phyloP scores from a whole-genome alignment of 2,329 filamentous ascomycete species.

The Uncinocarpus reesii region DNA sequence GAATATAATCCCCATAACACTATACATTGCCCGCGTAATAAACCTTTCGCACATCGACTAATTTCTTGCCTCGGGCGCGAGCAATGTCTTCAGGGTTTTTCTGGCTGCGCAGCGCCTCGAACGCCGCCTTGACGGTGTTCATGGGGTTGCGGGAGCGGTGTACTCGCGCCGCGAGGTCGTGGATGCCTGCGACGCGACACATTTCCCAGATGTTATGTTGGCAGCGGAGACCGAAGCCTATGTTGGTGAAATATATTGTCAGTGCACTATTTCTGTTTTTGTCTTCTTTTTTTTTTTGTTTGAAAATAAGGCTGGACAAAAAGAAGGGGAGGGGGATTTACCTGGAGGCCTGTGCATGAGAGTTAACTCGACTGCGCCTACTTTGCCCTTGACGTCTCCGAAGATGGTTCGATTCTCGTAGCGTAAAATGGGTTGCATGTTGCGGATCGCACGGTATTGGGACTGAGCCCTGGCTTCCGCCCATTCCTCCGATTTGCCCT shows the following conservation, averaged over 20 bases:
- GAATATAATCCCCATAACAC: neutral
- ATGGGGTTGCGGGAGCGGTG: slow-evolving; percentile 85
- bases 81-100: slow-evolving; percentile 82
- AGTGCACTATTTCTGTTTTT: too few species aligned
- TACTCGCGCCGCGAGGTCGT: slow-evolving; percentile 74
- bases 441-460: slow-evolving; percentile 69
- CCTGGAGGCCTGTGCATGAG: slow-evolving; percentile 77
- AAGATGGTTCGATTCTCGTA: slow-evolving; percentile 91
- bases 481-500: slow-evolving; percentile 73
- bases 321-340: slow-evolving; percentile 34
- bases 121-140: slow-evolving; percentile 92
- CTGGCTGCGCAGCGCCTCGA: slow-evolving; percentile 72
- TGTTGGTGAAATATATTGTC: neutral
- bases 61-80: slow-evolving; percentile 78
- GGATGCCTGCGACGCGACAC: slow-evolving; percentile 73
- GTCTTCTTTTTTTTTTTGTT: slow-evolving; percentile 7
- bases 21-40: slow-evolving; percentile 67
- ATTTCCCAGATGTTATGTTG: slow-evolving; percentile 92
- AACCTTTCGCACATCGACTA: slow-evolving; percentile 92
- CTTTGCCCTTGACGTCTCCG: slow-evolving; percentile 72
- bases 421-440: slow-evolving; percentile 81
- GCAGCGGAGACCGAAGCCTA: slow-evolving; percentile 88
- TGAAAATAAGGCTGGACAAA: neutral
- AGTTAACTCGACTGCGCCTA: slow-evolving; percentile 76
- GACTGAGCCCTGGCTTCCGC: slow-evolving; percentile 61